A percentile compares a stretch with the other conserved stretches of the same genome.
phyloP scores from a whole-genome alignment of 2,329 filamentous ascomycete species.

The Penicillium sclerotigenum region DNA sequence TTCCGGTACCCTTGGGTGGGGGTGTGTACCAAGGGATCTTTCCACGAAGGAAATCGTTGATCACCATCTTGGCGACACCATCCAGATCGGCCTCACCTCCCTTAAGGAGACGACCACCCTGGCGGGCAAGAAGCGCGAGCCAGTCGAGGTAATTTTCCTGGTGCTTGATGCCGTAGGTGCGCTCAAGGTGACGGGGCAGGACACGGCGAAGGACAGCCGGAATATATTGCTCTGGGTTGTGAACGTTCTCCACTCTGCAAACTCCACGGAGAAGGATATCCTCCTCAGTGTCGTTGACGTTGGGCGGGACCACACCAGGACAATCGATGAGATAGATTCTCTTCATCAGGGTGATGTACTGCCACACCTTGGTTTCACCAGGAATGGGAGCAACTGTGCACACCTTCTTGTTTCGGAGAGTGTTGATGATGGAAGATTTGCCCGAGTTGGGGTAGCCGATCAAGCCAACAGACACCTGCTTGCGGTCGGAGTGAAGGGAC shows the following conservation, averaged over 20 bases:
- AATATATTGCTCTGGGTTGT: constrained; percentile 95
- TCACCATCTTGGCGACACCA: constrained; percentile 91
- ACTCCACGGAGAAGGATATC: constrained; percentile 89
- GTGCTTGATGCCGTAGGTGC: constrained; percentile 84
- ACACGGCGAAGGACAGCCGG: constrained; percentile 74
- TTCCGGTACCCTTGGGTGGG: constrained; percentile 59
- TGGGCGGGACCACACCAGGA: constrained; percentile 91
- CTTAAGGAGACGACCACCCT: constrained; percentile 79
- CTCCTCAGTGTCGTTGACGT: constrained; percentile 74
- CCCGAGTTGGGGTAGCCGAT: constrained; percentile 91
- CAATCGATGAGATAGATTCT: constrained; percentile 94
- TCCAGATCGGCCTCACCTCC: constrained; percentile 95
- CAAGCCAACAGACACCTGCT: constrained; percentile 90
- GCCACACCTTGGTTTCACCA: constrained; percentile 97
- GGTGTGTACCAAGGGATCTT: constrained; percentile 96
- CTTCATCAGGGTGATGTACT: constrained; percentile 95
- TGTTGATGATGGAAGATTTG: constrained; percentile 97
- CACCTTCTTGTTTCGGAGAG: constrained; percentile 88
- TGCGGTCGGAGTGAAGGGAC: constrained; percentile 79
- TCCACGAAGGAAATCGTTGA: constrained; percentile 93
- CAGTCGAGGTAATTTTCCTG: constrained; percentile 78
- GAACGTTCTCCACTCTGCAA: constrained; percentile 90
- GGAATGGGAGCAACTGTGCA: constrained; percentile 92
- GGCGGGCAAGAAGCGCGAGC: constrained; percentile 79
- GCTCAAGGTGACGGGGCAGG: constrained; percentile 82